These are phyloP conservation scores for Rhytidiadelphus loreus DNA, from an alignment of 225 moss, liverwort and hornwort genomes.

Conservation along the genomic window DNA sequence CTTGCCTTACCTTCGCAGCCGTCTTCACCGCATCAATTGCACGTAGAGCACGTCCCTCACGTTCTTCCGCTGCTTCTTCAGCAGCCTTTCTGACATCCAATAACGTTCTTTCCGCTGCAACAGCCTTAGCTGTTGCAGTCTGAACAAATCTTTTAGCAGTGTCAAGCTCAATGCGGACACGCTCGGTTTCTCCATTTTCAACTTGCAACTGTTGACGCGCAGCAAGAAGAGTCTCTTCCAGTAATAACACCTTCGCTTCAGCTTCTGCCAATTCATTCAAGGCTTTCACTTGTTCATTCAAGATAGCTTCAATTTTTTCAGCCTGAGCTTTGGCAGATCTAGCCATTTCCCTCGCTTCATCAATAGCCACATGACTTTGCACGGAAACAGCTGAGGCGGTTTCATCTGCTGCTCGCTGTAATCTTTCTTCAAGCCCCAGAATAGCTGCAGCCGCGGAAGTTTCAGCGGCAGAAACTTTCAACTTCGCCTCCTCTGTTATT, in stretches of 20 bases:
- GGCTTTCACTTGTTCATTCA: constrained; percentile 30
- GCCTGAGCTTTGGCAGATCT: constrained; percentile 51
- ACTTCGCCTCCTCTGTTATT: constrained; percentile 19
- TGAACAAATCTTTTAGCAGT: constrained; percentile 11
- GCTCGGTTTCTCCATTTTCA: constrained; percentile 17
- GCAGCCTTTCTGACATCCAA: constrained; percentile 38
- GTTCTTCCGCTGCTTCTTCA: constrained; percentile 24
- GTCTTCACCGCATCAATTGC: constrained; percentile 41
- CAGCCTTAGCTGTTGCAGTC: constrained; percentile 22
- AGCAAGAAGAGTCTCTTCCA: constrained; percentile 39
- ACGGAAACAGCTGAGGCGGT: constrained; percentile 31
- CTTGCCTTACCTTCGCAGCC: constrained; percentile 24
- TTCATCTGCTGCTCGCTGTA: constrained; percentile 37
- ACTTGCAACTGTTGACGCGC: constrained; percentile 23
- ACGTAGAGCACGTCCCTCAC: constrained; percentile 16
- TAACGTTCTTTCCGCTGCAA: constrained; percentile 38
- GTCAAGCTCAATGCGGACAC: constrained; percentile 43
- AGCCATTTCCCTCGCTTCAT: constrained; percentile 38
- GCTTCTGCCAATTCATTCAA: constrained; percentile 47
- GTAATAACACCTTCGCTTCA: constrained; percentile 25
- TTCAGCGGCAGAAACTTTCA: constrained; percentile 38
- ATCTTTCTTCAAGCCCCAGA: constrained; percentile 32
- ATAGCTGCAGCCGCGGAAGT: constrained; percentile 54
- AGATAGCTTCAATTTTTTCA: constrained; percentile 30
- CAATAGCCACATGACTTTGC: constrained; percentile 25